Base-by-base conservation (phyloP, 2,329 filamentous ascomycete species). In the Pestalotiopsis sp. region DNA sequence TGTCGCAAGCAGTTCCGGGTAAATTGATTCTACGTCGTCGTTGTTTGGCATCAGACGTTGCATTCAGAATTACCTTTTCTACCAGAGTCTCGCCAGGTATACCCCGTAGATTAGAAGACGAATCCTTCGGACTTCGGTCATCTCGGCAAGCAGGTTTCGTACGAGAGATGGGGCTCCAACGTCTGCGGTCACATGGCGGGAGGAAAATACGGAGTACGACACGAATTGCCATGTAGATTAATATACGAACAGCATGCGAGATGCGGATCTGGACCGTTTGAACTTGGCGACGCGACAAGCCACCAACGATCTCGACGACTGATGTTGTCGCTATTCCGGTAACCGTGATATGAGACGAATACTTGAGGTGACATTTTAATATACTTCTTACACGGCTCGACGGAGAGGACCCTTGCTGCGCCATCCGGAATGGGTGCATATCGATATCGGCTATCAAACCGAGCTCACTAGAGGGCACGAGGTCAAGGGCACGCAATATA, bases 231-330 rank as follows among this genome's bases (percentile, higher is more conserved):
- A 52, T n/a, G 45, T 52, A 12, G 45, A 52, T 52, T 52, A 52
- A 52, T 52, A n/a, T 52, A 52, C 20, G 14, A 52, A 52, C 45
- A 52, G 14, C 9, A n/a, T 52, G 31, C 59, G 59, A 62, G 17
- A 62, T 62, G 59, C 36, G 59, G 59, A 62, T 62, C 31, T 27
- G 25, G 36, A 36, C 20, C 27, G 13, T n/a, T 52, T 36, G 36
- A 14, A n/a, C 36, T 62, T 62, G 59, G 59, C 27, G 59, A 39
- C 59, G 36, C 59, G 59, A 62, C 59, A n/a, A n/a, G 59, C 59
- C 59, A 31, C 59, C 27, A 27, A 25, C 13, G 38, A 14, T 20
- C 25, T 36, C 27, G 13, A 61, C 14, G 17, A n/a, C 17, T 27
- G 14, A 59, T 27, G 17, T 59, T 27, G 23, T 59, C 31, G 31